These are phyloP conservation scores for Fusarium sp. DNA, from an alignment of 2,329 filamentous ascomycete genomes.

Conservation along the genomic window DNA sequence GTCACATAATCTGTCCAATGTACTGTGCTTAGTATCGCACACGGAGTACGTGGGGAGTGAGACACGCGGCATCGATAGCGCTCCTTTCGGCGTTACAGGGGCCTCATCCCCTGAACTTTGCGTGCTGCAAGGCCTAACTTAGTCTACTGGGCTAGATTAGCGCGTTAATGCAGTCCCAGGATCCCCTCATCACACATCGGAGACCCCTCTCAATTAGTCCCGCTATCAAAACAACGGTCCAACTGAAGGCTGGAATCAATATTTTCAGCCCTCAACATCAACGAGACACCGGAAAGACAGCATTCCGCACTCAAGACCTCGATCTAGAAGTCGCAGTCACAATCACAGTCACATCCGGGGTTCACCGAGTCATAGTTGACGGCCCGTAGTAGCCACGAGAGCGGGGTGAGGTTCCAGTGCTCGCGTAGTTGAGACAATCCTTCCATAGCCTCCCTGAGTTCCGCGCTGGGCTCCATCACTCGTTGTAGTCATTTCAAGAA, in stretches of 20 bases:
- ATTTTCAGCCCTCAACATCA: background rate
- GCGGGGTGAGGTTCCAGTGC: background rate
- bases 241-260: background rate
- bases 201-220: background rate
- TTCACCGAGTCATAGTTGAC: fast-evolving
- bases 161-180: background rate
- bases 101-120: background rate
- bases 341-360: no score
- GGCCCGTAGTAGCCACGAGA: background rate
- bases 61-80: background rate
- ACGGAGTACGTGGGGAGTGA: background rate
- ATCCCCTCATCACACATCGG: background rate
- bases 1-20: background rate
- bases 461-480: background rate
- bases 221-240: background rate
- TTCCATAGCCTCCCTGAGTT: background rate
- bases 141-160: background rate
- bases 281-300: fast-evolving
- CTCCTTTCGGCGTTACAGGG: background rate
- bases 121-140: background rate
- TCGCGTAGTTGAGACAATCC: background rate
- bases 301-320: fast-evolving
- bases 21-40: background rate
- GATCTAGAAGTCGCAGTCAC: background rate
- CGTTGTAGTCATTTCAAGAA: no score